Conservation (phyloP, 2,329 filamentous ascomycete genomes). For the Colletotrichum sublineola region DNA sequence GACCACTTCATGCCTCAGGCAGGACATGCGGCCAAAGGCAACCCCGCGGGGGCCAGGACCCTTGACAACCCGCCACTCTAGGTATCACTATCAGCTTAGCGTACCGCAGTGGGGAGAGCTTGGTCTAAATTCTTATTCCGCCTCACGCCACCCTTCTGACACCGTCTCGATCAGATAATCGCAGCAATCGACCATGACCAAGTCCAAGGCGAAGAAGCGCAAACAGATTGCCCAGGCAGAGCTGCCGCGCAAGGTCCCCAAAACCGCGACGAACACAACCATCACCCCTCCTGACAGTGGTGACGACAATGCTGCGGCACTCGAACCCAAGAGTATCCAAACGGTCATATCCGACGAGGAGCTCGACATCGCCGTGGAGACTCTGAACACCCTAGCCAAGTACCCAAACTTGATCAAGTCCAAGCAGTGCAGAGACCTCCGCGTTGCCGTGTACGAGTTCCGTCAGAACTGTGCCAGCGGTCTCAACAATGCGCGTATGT, state of each 20-base stretch:
- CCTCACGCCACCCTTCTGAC: neutral
- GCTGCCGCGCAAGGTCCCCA: slow-evolving; percentile 54
- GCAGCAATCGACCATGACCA: slow-evolving; percentile 52
- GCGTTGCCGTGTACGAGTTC: slow-evolving; percentile 77
- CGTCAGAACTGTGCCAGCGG: slow-evolving; percentile 77
- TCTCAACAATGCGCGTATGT: slow-evolving; percentile 66
- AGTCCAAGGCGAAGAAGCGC: slow-evolving; percentile 61
- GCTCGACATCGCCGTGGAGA: slow-evolving; percentile 76
- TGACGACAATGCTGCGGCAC: slow-evolving; percentile 47
- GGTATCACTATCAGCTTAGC: neutral
- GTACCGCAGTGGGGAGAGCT: neutral
- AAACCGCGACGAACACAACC: slow-evolving; percentile 51
- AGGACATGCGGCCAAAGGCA: accelerated
- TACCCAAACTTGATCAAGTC: slow-evolving; percentile 76
- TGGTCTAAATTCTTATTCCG: neutral
- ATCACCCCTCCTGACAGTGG: slow-evolving; percentile 49
- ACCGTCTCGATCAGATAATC: neutral
- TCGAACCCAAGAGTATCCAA: slow-evolving; percentile 64
- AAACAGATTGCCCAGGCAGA: slow-evolving; percentile 57
- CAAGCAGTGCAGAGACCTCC: slow-evolving; percentile 75
- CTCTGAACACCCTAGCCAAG: slow-evolving; percentile 68
- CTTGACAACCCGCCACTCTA: neutral
- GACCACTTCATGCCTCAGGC: neutral
- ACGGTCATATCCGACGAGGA: slow-evolving; percentile 73
- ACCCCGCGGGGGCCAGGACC: slow-evolving; percentile 21